Base-by-base conservation (phyloP, 495 filamentous ascomycete species). In the Daldinia decipiens region DNA sequence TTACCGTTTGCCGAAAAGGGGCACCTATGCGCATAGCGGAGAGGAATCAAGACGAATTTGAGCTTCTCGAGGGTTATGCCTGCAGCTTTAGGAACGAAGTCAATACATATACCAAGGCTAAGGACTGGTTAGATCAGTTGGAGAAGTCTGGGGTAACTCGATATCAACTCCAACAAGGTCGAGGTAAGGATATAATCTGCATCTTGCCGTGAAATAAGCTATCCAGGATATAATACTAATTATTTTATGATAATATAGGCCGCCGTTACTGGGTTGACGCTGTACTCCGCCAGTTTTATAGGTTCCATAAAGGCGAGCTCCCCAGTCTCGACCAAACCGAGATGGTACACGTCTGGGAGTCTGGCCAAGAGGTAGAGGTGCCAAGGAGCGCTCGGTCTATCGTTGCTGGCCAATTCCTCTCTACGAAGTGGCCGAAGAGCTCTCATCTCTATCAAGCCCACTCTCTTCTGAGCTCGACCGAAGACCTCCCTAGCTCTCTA, bases 121-220 rank as follows among this genome's bases (percentile, higher is more conserved):
- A 61, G 34, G 57, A 59, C 27, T 67, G 65, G 65, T 31, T 67
- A 12, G 31, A 36, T 15, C 50, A 27, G 17, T 27, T 67, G 12
- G 55, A 61, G 27, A 52, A 38, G 34, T 67, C 65, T 4, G 65
- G 65, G 1, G 12, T 67, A 11, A 61, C 65, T 9, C 32, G 65
- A 45, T 67, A 67, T 15, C 19, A 21, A 17, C 65, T 67, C 27
- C 6, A 54, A 5, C 12, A 45, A 13, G 7, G 24, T 9, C 65
- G 65, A 17, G 65, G 57, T 67, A 2, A 55, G 57, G 36, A 50
- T 47, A 2, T 55, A 13, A 12, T 9, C 8, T 32, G 21, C 17
- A 9, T 8, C 5, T 17, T 17, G 0, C 2, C 12, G 0, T 26
- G 0, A 19, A 27, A 24, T 26, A 29, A 5, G 29, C 6, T 36